Conservation (phyloP, 768 basidiomycete species). For the Lentinula detonsa region DNA sequence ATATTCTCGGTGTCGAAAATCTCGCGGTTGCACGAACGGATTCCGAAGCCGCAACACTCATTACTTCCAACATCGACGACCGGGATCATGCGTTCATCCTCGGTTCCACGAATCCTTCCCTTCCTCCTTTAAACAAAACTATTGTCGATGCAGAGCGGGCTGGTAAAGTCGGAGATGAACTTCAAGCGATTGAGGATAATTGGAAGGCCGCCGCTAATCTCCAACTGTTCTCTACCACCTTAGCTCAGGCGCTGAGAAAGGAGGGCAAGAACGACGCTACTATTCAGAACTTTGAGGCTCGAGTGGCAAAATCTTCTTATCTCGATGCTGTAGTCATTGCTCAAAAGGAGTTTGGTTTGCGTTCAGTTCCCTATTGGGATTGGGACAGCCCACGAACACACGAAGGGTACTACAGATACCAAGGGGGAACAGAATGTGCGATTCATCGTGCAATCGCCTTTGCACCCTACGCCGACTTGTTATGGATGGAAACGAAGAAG, state of each 20-base stretch:
- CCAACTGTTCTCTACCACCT: constrained; percentile 66
- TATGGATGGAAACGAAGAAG: constrained; percentile 98
- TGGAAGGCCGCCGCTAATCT: constrained; percentile 81
- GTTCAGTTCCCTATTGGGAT: constrained; percentile 78
- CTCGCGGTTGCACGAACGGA: constrained; percentile 92
- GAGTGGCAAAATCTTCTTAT: constrained; percentile 65
- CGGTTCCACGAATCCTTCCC: constrained; percentile 73
- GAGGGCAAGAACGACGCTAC: constrained; percentile 44
- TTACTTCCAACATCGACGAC: constrained; percentile 93
- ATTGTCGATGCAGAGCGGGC: constrained; percentile 82
- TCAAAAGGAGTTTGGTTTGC: constrained; percentile 71
- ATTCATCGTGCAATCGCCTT: constrained; percentile 89
- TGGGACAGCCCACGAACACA: constrained; percentile 94
- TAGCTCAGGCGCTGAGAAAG: constrained; percentile 61
- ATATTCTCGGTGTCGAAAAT: constrained; percentile 98
- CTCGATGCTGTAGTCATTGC: constrained; percentile 69
- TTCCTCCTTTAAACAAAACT: constrained; percentile 65
- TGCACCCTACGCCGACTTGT: constrained; percentile 86
- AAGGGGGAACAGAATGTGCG: constrained; percentile 93
- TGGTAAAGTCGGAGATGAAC: constrained; percentile 71
- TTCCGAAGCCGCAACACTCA: constrained; percentile 95
- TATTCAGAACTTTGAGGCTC: constrained; percentile 57
- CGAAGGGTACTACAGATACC: constrained; percentile 96
- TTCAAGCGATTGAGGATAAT: constrained; percentile 85
- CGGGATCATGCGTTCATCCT: constrained; percentile 98